Evolutionary conservation across 2,329 filamentous ascomycete species (phyloP).

Genomic region (Zasmidium cellare): DNA sequence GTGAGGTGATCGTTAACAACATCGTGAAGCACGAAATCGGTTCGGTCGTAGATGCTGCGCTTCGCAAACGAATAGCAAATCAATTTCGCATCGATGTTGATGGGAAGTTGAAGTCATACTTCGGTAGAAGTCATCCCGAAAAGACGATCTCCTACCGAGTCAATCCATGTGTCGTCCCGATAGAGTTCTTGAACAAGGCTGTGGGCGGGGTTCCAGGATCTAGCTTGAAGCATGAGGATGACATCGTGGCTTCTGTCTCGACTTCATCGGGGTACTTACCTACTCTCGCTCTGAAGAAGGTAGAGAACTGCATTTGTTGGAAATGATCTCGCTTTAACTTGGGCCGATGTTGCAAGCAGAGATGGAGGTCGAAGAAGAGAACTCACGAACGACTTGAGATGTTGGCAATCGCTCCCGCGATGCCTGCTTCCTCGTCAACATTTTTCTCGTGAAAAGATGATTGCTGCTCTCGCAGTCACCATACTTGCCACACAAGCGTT

Average conservation of each 20-base stretch:
- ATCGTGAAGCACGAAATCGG: too few species aligned
- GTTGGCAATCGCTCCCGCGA: too few species aligned
- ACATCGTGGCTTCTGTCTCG: neutral
- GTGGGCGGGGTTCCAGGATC: neutral
- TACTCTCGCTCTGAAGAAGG: neutral
- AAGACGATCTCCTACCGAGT: neutral
- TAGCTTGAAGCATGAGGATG: neutral
- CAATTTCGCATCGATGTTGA: too few species aligned
- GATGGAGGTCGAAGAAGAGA: neutral
- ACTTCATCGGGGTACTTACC: neutral
- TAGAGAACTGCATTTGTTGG: neutral
- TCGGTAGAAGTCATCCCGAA: neutral
- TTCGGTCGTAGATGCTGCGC: too few species aligned
- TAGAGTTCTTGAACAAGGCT: neutral
- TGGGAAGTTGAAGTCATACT: too few species aligned
- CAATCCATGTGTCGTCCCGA: neutral
- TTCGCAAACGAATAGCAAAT: too few species aligned
- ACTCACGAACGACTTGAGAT: neutral
- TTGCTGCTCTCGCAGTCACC: neutral
- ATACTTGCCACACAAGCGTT: neutral
- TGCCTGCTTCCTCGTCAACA: neutral
- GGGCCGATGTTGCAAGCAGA: neutral
- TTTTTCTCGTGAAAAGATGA: neutral
- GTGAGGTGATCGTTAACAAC: too few species aligned
- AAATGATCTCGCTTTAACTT: neutral